Evolutionary conservation across 2,329 filamentous ascomycete species (phyloP).

Genomic region (Fusarium staphyleae): DNA sequence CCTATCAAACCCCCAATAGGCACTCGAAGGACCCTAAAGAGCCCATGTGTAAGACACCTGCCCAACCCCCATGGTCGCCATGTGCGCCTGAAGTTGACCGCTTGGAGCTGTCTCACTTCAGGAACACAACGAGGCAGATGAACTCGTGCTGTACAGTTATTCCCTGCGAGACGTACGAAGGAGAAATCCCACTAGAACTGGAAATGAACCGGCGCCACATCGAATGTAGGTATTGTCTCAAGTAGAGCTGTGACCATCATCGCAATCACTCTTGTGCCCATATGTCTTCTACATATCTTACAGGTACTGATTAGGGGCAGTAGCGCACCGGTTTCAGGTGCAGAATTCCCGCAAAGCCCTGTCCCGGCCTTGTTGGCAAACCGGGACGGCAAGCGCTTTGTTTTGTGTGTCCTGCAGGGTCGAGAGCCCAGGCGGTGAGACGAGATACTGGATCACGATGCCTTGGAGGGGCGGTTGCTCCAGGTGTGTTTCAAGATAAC

Average conservation of each 20-base stretch:
- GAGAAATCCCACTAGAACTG: background rate
- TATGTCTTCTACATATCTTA: background rate
- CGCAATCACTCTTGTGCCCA: background rate
- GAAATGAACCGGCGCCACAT: slow-evolving; percentile 8
- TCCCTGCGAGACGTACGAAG: slow-evolving; percentile 6
- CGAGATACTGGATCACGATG: slow-evolving; percentile 2
- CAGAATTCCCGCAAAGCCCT: slow-evolving; percentile 20
- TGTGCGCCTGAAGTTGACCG: slow-evolving; percentile 15
- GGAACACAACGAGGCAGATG: slow-evolving; percentile 1
- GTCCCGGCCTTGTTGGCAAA: slow-evolving; percentile 6
- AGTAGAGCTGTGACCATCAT: background rate
- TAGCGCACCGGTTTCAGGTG: slow-evolving; percentile 17
- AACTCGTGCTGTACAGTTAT: slow-evolving; percentile 1
- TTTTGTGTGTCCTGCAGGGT: slow-evolving; percentile 13
- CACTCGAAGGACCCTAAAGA: slow-evolving; percentile 10
- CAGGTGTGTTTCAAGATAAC: slow-evolving; percentile 1
- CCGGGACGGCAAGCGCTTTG: slow-evolving; percentile 5
- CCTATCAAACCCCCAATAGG: slow-evolving; percentile 11
- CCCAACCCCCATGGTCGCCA: slow-evolving; percentile 8
- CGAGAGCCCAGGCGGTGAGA: slow-evolving; percentile 26
- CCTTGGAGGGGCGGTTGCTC: slow-evolving; percentile 2
- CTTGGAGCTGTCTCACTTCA: slow-evolving; percentile 3
- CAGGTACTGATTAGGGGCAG: slow-evolving; percentile 3
- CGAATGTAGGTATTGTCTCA: background rate
- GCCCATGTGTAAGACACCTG: slow-evolving; percentile 7